Percentiles rank a stretch among this genome's conserved stretches.
Conservation (phyloP, 2,329 filamentous ascomycete species). For the Diaporthe citri region DNA sequence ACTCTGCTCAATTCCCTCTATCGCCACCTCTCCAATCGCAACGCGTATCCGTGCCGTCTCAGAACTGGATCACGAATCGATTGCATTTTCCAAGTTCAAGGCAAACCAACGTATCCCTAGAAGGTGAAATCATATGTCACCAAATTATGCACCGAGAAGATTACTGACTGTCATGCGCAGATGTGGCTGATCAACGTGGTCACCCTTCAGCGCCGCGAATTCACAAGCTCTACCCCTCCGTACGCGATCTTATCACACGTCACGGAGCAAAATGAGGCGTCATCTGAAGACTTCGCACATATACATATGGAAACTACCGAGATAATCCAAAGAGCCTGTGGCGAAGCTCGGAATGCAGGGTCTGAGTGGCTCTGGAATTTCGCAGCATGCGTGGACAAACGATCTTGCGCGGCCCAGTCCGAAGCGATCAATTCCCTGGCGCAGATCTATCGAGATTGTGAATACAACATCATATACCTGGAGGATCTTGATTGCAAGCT, state of each 20-base stretch:
- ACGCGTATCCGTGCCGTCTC: no score
- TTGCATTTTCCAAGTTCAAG: no score
- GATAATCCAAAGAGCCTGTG: conserved; percentile 1
- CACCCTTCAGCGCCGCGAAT: background rate
- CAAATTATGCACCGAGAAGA: background rate
- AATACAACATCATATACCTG: conserved; percentile 24
- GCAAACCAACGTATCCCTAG: no score
- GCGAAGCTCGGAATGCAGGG: background rate
- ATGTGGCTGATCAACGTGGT: conserved; percentile 19
- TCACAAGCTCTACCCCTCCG: background rate
- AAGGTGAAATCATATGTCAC: background rate
- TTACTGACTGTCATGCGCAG: background rate
- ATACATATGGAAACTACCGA: no score
- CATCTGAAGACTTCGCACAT: background rate
- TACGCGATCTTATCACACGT: conserved; percentile 10
- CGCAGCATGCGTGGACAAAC: conserved; percentile 12
- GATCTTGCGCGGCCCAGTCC: conserved; percentile 12
- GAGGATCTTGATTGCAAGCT: background rate
- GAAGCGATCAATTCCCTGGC: conserved; percentile 21
- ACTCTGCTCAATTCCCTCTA: no score
- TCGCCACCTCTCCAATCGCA: no score
- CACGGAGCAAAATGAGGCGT: background rate
- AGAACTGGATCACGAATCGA: background rate
- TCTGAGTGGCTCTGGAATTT: conserved; percentile 24
- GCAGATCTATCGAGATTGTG: background rate